phyloP scores from a whole-genome alignment of 225 moss, liverwort and hornwort species.

The Antitrichia curtipendula region DNA sequence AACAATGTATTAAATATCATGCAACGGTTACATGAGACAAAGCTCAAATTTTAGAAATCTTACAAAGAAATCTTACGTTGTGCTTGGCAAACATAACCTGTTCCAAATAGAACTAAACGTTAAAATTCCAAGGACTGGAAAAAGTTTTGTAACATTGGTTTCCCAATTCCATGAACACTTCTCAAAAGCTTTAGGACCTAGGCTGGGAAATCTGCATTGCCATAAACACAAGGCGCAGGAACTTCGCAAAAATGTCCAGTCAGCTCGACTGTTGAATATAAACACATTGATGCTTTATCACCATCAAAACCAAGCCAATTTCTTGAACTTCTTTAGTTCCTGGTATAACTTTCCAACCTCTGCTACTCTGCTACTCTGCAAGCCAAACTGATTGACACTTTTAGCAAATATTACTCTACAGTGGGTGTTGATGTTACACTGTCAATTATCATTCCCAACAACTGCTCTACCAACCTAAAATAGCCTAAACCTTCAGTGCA shows the following conservation, averaged over 20 bases:
- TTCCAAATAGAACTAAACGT: not conserved
- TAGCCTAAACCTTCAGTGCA: not conserved
- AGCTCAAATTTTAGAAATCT: not conserved
- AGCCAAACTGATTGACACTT: slow-evolving; percentile 21
- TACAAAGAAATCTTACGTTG: not conserved
- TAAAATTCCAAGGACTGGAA: not conserved
- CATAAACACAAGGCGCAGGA: not conserved
- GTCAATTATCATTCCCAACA: not conserved
- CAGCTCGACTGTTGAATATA: not conserved
- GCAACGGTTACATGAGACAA: not conserved
- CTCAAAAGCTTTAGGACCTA: not conserved
- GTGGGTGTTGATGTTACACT: not conserved
- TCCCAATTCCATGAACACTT: not conserved
- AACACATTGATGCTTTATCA: slow-evolving; percentile 7
- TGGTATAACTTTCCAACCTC: slow-evolving; percentile 7
- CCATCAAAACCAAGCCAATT: slow-evolving; percentile 18
- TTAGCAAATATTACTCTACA: slow-evolving; percentile 19
- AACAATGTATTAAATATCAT: not conserved
- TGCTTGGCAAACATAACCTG: not conserved
- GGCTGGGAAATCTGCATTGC: not conserved
- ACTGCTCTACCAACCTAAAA: not conserved
- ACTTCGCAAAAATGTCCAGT: not conserved
- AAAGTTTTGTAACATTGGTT: not conserved
- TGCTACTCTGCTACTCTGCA: slow-evolving; percentile 36
- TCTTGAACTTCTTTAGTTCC: slow-evolving; percentile 14